These are phyloP conservation scores for Phyllosticta ampelicida DNA, from an alignment of 2,329 filamentous ascomycete genomes.

Conservation along the genomic window DNA sequence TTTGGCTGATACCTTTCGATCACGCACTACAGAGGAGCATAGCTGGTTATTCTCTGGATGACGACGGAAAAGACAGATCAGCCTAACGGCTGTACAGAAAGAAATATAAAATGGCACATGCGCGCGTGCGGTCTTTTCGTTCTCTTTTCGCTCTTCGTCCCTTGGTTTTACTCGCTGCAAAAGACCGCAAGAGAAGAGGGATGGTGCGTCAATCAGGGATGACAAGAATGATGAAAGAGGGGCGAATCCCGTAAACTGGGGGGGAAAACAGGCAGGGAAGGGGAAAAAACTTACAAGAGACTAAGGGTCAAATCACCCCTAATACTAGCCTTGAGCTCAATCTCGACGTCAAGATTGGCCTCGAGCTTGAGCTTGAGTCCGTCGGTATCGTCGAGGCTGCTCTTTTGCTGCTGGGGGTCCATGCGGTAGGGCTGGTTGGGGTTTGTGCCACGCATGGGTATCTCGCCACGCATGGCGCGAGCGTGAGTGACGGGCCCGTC, in stretches of 20 bases:
- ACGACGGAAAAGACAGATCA: neutral
- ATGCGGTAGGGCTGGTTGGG: slow-evolving; percentile 38
- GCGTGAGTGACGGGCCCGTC: slow-evolving; percentile 46
- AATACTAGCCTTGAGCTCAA: slow-evolving; percentile 76
- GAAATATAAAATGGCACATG: neutral
- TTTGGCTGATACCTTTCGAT: neutral
- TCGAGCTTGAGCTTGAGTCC: slow-evolving; percentile 63
- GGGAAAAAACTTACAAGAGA: slow-evolving; percentile 51
- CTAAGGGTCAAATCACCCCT: slow-evolving; percentile 73
- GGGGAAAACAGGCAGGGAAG: neutral
- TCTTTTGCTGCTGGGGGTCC: slow-evolving; percentile 31
- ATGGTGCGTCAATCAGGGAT: neutral
- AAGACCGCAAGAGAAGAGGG: neutral
- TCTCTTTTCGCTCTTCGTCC: neutral
- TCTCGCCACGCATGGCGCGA: slow-evolving; percentile 43
- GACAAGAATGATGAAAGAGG: neutral
- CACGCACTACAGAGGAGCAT: neutral
- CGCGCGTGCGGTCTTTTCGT: neutral
- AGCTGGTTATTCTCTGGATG: neutral
- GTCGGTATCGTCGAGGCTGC: slow-evolving; percentile 45
- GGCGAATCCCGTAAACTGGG: neutral
- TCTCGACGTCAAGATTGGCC: slow-evolving; percentile 71
- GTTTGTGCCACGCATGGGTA: slow-evolving; percentile 42
- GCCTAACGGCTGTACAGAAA: neutral
- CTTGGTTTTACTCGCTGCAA: neutral